Conservation (phyloP, 441 rosid genomes). For the Erodium trifolium region DNA sequence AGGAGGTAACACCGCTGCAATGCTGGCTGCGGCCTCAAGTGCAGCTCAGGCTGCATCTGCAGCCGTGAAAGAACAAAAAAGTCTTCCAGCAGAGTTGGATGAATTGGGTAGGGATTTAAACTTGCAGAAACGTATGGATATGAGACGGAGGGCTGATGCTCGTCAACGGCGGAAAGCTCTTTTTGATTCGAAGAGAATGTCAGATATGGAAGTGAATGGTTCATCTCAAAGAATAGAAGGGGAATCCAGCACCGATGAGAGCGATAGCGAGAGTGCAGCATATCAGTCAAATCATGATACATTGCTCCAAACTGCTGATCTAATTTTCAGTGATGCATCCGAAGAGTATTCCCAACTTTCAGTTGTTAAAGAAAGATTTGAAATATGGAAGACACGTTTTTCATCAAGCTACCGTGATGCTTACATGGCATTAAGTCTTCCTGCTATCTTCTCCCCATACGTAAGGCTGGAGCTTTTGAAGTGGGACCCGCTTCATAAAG, state of each 20-base stretch:
- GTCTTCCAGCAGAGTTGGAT: slow-evolving; percentile 62
- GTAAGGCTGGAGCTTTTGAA: slow-evolving; percentile 82
- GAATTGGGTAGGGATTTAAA: slow-evolving; percentile 85
- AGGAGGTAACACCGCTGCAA: slow-evolving; percentile 48
- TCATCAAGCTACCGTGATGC: slow-evolving; percentile 73
- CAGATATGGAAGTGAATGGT: slow-evolving; percentile 52
- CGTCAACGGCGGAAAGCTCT: slow-evolving; percentile 57
- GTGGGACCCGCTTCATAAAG: slow-evolving; percentile 88
- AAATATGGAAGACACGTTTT: slow-evolving; percentile 78
- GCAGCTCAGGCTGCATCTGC: slow-evolving; percentile 73
- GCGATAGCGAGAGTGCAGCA: slow-evolving; percentile 78
- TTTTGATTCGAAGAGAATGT: slow-evolving; percentile 57
- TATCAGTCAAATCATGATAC: slow-evolving; percentile 56
- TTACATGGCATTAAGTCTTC: slow-evolving; percentile 74
- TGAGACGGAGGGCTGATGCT: slow-evolving; percentile 65
- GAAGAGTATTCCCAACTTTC: slow-evolving; percentile 89
- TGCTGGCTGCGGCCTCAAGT: slow-evolving; percentile 52
- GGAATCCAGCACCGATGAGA: slow-evolving; percentile 90
- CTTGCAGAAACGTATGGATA: slow-evolving; percentile 72
- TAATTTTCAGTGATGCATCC: slow-evolving; percentile 75
- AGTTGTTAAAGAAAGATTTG: slow-evolving; percentile 67
- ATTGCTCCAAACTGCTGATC: slow-evolving; percentile 66
- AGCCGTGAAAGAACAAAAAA: slow-evolving; percentile 45
- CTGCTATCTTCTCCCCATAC: slow-evolving; percentile 86
- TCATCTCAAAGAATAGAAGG: slow-evolving; percentile 67